Evolutionary conservation across 1,139 yeast genomes (phyloP).

Genomic region (Diutina pseudorugosa): DNA sequence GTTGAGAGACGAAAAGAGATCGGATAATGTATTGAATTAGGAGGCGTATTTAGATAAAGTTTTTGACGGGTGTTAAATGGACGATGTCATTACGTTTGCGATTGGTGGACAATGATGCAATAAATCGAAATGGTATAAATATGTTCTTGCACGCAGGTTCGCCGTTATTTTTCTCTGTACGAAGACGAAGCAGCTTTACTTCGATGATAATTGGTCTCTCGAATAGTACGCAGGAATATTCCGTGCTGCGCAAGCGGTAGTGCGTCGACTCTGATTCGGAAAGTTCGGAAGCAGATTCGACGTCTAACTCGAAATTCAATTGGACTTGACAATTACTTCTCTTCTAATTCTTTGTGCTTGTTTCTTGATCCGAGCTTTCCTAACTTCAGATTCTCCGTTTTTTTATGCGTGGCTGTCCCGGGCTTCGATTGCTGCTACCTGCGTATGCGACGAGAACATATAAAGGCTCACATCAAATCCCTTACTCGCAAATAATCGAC

Average conservation of each 20-base stretch:
- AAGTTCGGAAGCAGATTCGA: not conserved
- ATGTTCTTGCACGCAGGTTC: too few relatives aligned
- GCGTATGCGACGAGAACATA: not conserved
- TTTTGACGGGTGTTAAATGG: not conserved
- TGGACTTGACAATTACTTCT: not conserved
- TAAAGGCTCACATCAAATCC: not conserved
- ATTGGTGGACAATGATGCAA: too few relatives aligned
- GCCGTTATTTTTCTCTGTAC: not conserved
- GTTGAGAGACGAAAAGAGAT: slow-evolving; percentile 58
- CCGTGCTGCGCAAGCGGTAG: not conserved
- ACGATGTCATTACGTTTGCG: too few relatives aligned
- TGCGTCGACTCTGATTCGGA: not conserved
- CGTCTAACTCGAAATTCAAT: not conserved
- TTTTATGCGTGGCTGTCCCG: not conserved
- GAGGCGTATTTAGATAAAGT: not conserved
- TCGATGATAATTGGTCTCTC: not conserved
- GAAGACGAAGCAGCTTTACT: not conserved
- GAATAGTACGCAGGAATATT: not conserved
- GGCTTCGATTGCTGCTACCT: not conserved
- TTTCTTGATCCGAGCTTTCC: not conserved
- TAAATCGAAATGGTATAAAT: too few relatives aligned
- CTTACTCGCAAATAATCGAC: not conserved
- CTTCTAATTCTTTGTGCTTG: not conserved
- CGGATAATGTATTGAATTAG: slow-evolving; percentile 41
- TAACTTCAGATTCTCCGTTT: not conserved